phyloP scores from a whole-genome alignment of 371 early-diverging fungal genomes.

The Mucor plumbeus region DNA sequence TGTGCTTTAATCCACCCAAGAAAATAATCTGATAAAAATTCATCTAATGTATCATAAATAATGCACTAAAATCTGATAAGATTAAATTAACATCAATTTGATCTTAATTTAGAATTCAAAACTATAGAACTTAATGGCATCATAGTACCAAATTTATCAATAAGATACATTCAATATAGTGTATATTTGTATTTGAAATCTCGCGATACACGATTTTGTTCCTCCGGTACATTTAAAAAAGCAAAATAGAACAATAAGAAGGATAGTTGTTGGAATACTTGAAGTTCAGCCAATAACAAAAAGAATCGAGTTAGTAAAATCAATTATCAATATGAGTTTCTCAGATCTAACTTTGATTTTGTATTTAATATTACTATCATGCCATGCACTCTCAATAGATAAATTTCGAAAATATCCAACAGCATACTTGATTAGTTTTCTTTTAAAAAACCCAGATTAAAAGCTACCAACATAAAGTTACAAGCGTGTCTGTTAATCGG shows the following conservation, averaged over 20 bases:
- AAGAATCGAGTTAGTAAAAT: neutral
- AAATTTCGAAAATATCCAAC: too few species aligned
- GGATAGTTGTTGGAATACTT: neutral
- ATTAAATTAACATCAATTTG: neutral
- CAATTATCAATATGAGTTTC: neutral
- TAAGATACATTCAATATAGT: too few species aligned
- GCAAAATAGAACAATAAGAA: constrained; percentile 6
- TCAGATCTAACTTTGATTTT: neutral
- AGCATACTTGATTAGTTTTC: neutral
- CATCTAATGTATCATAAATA: neutral
- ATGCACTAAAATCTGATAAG: constrained; percentile 7
- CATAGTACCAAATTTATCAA: neutral
- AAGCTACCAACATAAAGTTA: neutral
- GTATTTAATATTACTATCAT: neutral
- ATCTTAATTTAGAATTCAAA: neutral
- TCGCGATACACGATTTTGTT: neutral
- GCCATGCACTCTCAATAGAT: too few species aligned
- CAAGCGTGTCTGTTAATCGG: neutral
- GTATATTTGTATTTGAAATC: neutral
- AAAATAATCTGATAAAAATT: constrained; percentile 14
- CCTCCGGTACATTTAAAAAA: neutral
- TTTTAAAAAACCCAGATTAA: neutral
- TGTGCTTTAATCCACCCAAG: neutral
- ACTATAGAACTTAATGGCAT: neutral
- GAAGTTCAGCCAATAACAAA: neutral